Conservation (phyloP, 768 basidiomycete species). For the Mycena indigotica region DNA sequence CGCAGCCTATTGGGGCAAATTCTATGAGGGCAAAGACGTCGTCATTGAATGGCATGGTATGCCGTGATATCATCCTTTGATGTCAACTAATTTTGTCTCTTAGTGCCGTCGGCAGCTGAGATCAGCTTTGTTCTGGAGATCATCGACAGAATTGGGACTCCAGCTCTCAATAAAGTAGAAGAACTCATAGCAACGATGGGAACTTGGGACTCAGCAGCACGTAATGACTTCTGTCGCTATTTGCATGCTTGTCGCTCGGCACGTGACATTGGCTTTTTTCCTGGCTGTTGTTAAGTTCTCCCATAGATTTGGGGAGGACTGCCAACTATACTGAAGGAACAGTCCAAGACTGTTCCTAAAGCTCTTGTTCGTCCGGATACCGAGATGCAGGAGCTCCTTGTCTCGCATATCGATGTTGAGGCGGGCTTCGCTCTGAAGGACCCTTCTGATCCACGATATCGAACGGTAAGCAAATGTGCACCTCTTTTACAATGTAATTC, state of each 20-base stretch:
- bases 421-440: constrained; percentile 78
- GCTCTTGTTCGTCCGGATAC: constrained; percentile 60
- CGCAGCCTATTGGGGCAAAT: constrained; percentile 74
- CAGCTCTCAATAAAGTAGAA: constrained; percentile 69
- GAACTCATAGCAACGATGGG: constrained; percentile 53
- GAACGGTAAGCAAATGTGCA: constrained; percentile 44
- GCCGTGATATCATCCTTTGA: constrained; percentile 15
- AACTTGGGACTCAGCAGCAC: constrained; percentile 64
- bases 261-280: neutral
- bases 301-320: constrained; percentile 66
- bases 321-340: constrained; percentile 65
- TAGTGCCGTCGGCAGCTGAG: constrained; percentile 69
- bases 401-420: constrained; percentile 63
- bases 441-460: constrained; percentile 73
- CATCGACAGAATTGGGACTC: constrained; percentile 66
- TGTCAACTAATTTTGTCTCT: neutral
- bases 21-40: constrained; percentile 78
- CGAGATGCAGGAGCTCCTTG: constrained; percentile 73
- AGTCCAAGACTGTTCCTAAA: constrained; percentile 57
- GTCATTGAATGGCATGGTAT: constrained; percentile 87
- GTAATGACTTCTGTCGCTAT: constrained; percentile 85
- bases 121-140: constrained; percentile 80
- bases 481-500: constrained; percentile 2
- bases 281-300: neutral
- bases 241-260: constrained; percentile 67